A percentile compares a stretch with the other conserved stretches of the same genome.
Conservation (phyloP, 768 basidiomycete genomes). For the Chiua virens region DNA sequence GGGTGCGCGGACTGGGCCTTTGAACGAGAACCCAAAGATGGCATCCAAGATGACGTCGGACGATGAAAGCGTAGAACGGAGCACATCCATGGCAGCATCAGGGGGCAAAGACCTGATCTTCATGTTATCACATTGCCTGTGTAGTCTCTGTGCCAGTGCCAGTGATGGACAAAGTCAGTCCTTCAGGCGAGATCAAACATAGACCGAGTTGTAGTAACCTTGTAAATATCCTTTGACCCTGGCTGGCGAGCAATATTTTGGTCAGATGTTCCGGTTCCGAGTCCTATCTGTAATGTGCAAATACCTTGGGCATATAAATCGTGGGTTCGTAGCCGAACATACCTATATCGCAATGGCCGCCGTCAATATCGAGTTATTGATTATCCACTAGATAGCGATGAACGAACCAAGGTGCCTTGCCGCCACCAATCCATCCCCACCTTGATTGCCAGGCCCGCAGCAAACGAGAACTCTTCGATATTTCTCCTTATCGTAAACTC, state of each 20-base stretch:
- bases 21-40: conserved; percentile 98
- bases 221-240: conserved; percentile 90
- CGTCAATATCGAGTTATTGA: conserved; percentile 1
- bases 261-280: neutral
- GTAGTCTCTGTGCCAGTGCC: conserved; percentile 58
- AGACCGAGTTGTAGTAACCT: conserved; percentile 42
- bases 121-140: conserved; percentile 88
- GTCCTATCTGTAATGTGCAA: neutral
- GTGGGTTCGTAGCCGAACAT: conserved; percentile 91
- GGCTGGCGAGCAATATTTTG: conserved; percentile 47
- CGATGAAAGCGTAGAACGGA: conserved; percentile 50
- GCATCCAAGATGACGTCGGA: conserved; percentile 91
- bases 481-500: conserved; percentile 65
- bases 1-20: conserved; percentile 83
- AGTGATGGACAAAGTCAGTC: neutral
- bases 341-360: conserved; percentile 41
- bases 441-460: conserved; percentile 98
- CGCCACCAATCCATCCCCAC: conserved; percentile 94
- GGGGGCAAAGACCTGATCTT: conserved; percentile 69
- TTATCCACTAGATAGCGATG: neutral
- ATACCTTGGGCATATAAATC: conserved; percentile 92
- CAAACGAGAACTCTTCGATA: conserved; percentile 86
- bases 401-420: conserved; percentile 85
- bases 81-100: conserved; percentile 43
- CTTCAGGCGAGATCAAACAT: neutral